These are phyloP conservation scores for Microcos paniculata DNA, from an alignment of 345 rosid genomes.

Conservation along the genomic window DNA sequence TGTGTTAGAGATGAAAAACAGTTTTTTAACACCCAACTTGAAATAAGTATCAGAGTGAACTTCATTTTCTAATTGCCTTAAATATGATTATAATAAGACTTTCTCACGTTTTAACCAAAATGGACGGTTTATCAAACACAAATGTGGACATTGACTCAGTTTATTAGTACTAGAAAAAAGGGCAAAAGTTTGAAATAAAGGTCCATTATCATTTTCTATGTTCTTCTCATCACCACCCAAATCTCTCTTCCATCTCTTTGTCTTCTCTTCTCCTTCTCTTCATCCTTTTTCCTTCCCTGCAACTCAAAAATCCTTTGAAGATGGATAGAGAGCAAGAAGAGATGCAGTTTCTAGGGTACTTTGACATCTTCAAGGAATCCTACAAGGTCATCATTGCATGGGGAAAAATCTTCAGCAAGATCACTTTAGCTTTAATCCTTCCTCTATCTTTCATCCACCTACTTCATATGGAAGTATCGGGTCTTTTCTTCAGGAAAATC, in stretches of 20 bases:
- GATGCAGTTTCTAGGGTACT: slow-evolving; percentile 51
- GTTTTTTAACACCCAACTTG: too few species aligned
- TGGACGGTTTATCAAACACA: too few species aligned
- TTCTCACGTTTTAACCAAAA: neutral
- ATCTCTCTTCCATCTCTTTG: neutral
- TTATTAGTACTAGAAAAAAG: neutral
- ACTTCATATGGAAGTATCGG: slow-evolving; percentile 36
- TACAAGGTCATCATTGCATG: slow-evolving; percentile 38
- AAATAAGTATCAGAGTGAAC: neutral
- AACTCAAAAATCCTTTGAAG: neutral
- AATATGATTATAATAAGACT: neutral
- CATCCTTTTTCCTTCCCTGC: neutral
- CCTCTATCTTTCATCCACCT: slow-evolving; percentile 57
- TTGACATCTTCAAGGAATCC: slow-evolving; percentile 46
- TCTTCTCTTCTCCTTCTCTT: neutral
- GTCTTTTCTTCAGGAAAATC: slow-evolving; percentile 25
- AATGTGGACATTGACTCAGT: too few species aligned
- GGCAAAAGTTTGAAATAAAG: neutral
- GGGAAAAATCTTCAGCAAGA: slow-evolving; percentile 49
- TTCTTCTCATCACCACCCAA: neutral
- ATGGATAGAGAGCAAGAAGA: slow-evolving; percentile 66
- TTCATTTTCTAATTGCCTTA: neutral
- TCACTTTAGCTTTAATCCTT: slow-evolving; percentile 49
- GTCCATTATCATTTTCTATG: neutral
- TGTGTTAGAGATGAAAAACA: too few species aligned